A percentile compares a stretch with the other conserved stretches of the same genome.
These are phyloP conservation scores for Cryphonectria japonica DNA, from an alignment of 2,329 filamentous ascomycete genomes.

Conservation along the genomic window DNA sequence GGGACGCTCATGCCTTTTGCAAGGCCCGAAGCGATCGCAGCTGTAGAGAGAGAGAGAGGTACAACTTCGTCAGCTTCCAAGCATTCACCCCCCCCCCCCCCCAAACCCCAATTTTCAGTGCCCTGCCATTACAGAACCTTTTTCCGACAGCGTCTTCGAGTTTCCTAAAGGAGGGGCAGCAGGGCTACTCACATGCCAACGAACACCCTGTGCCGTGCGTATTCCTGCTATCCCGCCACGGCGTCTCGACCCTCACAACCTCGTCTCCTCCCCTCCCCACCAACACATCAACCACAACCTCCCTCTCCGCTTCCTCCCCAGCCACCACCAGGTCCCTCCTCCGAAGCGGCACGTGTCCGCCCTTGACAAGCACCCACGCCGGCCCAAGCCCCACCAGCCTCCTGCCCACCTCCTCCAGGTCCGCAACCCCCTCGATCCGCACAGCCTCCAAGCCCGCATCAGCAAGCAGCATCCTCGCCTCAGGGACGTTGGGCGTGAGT, in stretches of 20 bases:
- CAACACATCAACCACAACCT: conserved; percentile 77
- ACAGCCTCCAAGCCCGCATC: conserved; percentile 40
- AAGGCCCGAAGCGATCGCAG: conserved; percentile 76
- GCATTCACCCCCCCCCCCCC: no score
- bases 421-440: conserved; percentile 60
- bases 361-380: conserved; percentile 83
- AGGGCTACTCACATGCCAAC: conserved; percentile 70
- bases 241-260: conserved; percentile 64
- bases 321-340: conserved; percentile 64
- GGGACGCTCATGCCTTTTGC: conserved; percentile 61
- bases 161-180: no score
- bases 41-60: conserved; percentile 40
- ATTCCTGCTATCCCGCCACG: conserved; percentile 73
- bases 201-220: conserved; percentile 97
- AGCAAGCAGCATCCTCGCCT: conserved; percentile 68
- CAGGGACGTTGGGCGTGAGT: conserved; percentile 78
- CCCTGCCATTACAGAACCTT: no score
- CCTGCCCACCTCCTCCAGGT: conserved; percentile 71
- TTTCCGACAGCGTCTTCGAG: no score
- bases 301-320: conserved; percentile 58
- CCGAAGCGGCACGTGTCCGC: conserved; percentile 83
- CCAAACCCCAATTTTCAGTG: no score
- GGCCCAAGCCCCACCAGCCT: conserved; percentile 71
- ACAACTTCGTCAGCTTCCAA: neutral
- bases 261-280: conserved; percentile 59